phyloP scores from a whole-genome alignment of 2,329 filamentous ascomycete species.

The Ophiostoma himal-ulmi region DNA sequence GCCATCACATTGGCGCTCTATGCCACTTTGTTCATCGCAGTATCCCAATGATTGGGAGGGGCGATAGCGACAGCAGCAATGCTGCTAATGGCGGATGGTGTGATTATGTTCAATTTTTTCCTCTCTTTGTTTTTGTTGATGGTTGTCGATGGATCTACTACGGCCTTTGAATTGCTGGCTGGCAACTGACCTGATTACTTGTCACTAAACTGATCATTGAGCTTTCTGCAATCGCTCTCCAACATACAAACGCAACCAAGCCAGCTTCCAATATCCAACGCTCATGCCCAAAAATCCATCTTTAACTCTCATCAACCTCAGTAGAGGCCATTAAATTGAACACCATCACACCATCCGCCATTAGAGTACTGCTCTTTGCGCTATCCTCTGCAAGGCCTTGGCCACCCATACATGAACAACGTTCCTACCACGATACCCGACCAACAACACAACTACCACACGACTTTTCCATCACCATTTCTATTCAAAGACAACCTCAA shows the following conservation, averaged over 20 bases:
- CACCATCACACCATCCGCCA: background rate
- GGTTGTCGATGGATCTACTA: background rate
- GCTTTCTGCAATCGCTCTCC: background rate
- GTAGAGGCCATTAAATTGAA: background rate
- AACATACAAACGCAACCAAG: background rate
- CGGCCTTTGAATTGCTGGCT: background rate
- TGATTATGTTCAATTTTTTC: background rate
- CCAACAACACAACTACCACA: background rate
- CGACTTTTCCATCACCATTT: background rate
- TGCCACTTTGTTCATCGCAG: background rate
- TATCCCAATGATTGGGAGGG: conserved; percentile 10
- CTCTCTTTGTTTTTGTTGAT: background rate
- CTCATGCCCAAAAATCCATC: no score
- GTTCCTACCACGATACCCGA: background rate
- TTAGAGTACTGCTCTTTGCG: background rate
- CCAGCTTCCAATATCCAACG: no score
- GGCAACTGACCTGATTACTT: background rate
- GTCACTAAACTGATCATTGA: background rate
- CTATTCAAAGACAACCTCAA: background rate
- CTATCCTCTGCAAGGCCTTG: conserved; percentile 3
- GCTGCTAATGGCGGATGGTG: background rate
- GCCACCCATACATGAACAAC: conserved; percentile 6
- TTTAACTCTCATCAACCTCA: background rate
- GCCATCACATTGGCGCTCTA: background rate
- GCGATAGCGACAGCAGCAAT: background rate